phyloP scores from a whole-genome alignment of 768 basidiomycete genomes.

The Tulasnella sp. region DNA sequence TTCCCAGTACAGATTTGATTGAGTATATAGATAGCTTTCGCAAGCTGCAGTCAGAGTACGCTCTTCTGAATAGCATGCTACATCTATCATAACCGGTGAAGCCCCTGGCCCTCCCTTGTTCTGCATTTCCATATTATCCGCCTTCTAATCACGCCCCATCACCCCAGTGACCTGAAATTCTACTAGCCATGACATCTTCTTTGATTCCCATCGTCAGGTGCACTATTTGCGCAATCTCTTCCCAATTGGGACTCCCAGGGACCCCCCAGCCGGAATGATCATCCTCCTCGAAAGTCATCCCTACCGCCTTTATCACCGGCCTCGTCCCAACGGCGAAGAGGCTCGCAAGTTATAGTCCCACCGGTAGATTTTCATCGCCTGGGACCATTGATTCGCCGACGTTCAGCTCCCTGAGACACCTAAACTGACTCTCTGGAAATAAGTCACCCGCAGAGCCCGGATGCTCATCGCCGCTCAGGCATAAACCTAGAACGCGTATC shows the following conservation, averaged over 20 bases:
- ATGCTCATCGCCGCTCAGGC: not conserved
- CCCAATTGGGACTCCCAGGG: not conserved
- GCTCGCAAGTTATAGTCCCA: not conserved
- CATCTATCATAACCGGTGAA: no score
- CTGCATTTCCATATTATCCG: not conserved
- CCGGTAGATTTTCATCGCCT: no score
- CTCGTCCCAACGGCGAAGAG: not conserved
- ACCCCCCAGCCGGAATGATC: not conserved
- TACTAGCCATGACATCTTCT: not conserved
- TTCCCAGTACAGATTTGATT: no score
- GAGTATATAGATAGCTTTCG: no score
- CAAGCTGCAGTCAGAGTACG: no score
- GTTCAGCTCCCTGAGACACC: not conserved
- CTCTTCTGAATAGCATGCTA: no score
- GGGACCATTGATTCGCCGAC: no score
- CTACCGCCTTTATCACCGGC: not conserved
- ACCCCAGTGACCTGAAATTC: not conserved
- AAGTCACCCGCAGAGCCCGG: not conserved
- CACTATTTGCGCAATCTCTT: not conserved
- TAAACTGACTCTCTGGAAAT: not conserved
- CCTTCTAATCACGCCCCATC: not conserved
- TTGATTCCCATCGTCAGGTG: not conserved
- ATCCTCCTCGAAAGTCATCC: not conserved
- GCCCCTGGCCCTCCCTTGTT: no score
- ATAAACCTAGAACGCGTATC: not conserved